Percentiles rank a stretch among this genome's conserved stretches.
These are phyloP conservation scores for Pseudogymnoascus sp. DNA, from an alignment of 2,329 filamentous ascomycete species.

Conservation along the genomic window DNA sequence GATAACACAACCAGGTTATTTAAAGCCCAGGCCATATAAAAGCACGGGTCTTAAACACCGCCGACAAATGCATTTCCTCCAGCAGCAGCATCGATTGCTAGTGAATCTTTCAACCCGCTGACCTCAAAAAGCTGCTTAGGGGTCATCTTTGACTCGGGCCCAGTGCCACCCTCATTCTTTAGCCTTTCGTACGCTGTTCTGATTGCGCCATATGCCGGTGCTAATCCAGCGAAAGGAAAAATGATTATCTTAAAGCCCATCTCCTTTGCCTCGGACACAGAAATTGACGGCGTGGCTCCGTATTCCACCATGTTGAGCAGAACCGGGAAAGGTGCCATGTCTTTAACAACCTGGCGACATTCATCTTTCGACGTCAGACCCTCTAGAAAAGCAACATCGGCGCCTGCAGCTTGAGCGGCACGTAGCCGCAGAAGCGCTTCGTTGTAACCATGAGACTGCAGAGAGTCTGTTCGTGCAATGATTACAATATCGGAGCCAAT, in stretches of 20 bases:
- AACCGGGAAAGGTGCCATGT: slow-evolving; percentile 36
- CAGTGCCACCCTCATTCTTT: no score
- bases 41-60: no score
- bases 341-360: slow-evolving; percentile 36
- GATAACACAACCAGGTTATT: no score
- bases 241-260: slow-evolving; percentile 52
- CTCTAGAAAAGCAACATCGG: slow-evolving; percentile 53
- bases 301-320: slow-evolving; percentile 50
- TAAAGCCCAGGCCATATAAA: no score
- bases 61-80: no score
- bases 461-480: slow-evolving; percentile 56
- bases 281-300: slow-evolving; percentile 46
- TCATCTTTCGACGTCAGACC: slow-evolving; percentile 46
- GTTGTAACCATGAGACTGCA: slow-evolving; percentile 49
- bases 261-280: slow-evolving; percentile 42
- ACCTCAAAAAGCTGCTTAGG: no score
- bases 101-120: no score
- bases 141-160: no score
- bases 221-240: slow-evolving; percentile 31
- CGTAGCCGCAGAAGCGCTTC: slow-evolving; percentile 44
- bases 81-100: no score
- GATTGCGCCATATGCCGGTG: no score
- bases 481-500: slow-evolving; percentile 51
- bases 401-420: slow-evolving; percentile 44
- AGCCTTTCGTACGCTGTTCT: no score